Evolutionary conservation across 305 asterid genomes (phyloP), one percentile per base, ranked within the genome.

Genomic region (Fraxinus nigra): DNA sequence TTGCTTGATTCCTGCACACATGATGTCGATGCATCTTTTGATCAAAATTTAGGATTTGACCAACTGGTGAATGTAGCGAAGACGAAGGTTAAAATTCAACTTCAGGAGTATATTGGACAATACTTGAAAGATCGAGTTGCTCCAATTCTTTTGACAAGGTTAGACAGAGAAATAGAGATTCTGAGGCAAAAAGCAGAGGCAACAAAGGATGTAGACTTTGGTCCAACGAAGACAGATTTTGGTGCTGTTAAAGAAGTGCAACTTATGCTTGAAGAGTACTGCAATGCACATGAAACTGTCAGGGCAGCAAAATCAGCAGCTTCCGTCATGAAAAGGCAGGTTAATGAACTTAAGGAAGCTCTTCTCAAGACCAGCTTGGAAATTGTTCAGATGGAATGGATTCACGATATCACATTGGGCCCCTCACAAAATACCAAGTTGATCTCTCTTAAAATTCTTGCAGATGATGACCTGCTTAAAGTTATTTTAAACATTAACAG

Each of bases 321-420:
- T 80, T 91, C 97, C 82, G 85, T 86, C 87, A 93, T 92, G 98
- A 92, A 92, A 89, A 92, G 89, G 88, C 95, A 90, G 89, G 89
- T 93, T 78, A 90, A 89, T 83, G 96, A 93, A 81, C 89, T 95
- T 81, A 93, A 92, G 87, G 98, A 93, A 33, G 93, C 92, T 84
- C 93, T 93, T 83, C 89, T 89, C 43, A 93, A 92, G 87, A 89
- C 95, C 86, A 87, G 89, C 92, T 80, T 95, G 91, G 98, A 93
- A 89, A 90, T 93, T 82, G 85, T 91, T 86, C 97, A 89, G 92
- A 88, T 90, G 92, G 98, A 97, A 88, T 97, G 99, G 99, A 93
- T 95, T 94, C 91, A 90, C 77, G 92, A 92, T 85, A 86, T 90
- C 77, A 84, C 88, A 80, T 84, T 84, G 78, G 91, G 90, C 85